Conservation (phyloP, 148 eudicot genomes). For the Polygonum aviculare region DNA sequence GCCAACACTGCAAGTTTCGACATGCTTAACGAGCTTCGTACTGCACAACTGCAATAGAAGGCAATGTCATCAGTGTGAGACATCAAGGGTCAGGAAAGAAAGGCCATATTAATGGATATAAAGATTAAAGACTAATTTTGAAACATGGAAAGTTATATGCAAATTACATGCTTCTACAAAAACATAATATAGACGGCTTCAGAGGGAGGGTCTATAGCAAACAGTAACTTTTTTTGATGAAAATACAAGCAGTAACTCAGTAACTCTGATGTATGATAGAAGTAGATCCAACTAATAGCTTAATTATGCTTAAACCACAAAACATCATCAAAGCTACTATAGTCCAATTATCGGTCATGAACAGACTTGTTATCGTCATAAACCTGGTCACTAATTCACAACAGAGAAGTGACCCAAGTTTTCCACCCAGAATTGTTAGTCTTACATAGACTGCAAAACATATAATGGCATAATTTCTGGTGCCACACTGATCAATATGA, state of each 20-base stretch:
- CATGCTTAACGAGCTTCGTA: slow-evolving; percentile 28
- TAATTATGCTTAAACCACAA: neutral
- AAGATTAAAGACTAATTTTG: neutral
- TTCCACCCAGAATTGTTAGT: neutral
- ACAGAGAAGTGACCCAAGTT: neutral
- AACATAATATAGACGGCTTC: neutral
- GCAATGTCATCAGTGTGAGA: neutral
- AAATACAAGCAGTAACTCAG: too few species aligned
- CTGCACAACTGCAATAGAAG: slow-evolving; percentile 27
- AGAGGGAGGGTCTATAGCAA: neutral
- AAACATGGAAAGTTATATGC: neutral
- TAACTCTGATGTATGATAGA: neutral
- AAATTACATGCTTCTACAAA: neutral
- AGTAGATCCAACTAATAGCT: neutral
- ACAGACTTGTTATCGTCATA: neutral
- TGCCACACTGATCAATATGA: neutral
- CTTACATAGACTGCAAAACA: neutral
- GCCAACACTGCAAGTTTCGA: neutral
- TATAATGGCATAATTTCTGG: neutral
- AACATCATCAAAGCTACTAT: neutral
- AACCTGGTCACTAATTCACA: neutral
- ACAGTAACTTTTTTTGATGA: neutral
- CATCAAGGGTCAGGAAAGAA: neutral
- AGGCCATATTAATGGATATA: neutral
- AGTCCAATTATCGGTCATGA: neutral